A percentile compares a stretch with the other conserved stretches of the same genome.
These are phyloP conservation scores for Apiotrichum sp. DNA, from an alignment of 1,284 basidiomycete genomes.

Conservation along the genomic window DNA sequence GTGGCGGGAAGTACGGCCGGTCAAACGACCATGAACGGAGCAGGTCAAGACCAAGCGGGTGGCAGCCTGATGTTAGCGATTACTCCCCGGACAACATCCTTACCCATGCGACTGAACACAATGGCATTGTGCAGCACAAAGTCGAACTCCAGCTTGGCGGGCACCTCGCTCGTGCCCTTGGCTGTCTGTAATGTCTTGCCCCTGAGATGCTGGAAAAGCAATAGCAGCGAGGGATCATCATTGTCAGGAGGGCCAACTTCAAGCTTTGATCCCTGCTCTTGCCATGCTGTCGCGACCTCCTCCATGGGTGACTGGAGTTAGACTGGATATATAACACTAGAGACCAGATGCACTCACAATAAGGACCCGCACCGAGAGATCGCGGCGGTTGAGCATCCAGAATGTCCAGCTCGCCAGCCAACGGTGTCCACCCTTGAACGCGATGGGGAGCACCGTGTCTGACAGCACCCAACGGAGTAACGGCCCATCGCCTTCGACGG, in stretches of 20 bases:
- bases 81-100: conserved; percentile 22
- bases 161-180: conserved; percentile 82
- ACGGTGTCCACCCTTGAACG: conserved; percentile 78
- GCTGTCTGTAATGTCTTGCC: conserved; percentile 84
- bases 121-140: conserved; percentile 88
- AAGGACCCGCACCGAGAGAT: conserved; percentile 63
- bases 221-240: conserved; percentile 82
- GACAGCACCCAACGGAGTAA: conserved; percentile 65
- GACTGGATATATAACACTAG: not conserved
- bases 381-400: conserved; percentile 77
- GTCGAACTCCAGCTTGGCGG: conserved; percentile 78
- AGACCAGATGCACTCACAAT: conserved; percentile 23
- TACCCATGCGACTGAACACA: conserved; percentile 88
- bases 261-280: conserved; percentile 15
- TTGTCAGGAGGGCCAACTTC: conserved; percentile 78
- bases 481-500: conserved; percentile 75
- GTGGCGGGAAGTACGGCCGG: conserved; percentile 52
- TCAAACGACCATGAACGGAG: conserved; percentile 87
- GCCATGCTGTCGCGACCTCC: conserved; percentile 29
- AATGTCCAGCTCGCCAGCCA: conserved; percentile 98
- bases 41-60: conserved; percentile 76
- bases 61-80: conserved; percentile 62
- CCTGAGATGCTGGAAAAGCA: conserved; percentile 84
- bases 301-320: conserved; percentile 34
- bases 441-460: conserved; percentile 72